These are phyloP conservation scores for Camillea tinctor DNA, from an alignment of 2,329 filamentous ascomycete genomes.

Conservation along the genomic window DNA sequence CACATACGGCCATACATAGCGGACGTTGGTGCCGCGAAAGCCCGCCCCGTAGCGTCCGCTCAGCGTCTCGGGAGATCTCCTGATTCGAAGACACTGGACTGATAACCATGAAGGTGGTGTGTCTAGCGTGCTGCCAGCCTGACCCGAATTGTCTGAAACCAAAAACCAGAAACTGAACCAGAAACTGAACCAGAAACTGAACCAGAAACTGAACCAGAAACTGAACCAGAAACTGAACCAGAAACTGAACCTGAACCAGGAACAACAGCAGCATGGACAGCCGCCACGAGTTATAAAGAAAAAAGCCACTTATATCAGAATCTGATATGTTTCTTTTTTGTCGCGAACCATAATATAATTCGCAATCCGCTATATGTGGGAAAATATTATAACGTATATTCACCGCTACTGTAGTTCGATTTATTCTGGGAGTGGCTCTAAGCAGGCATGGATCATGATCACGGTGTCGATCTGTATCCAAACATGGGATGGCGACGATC, in stretches of 20 bases:
- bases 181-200: too few relatives aligned
- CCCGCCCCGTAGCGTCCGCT: neutral
- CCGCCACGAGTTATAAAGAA: neutral
- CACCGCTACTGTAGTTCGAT: neutral
- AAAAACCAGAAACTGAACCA: too few relatives aligned
- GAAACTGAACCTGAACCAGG: too few relatives aligned
- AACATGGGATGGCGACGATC: neutral
- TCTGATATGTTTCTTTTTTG: neutral
- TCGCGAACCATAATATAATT: neutral
- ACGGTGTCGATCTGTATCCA: neutral
- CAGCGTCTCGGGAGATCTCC: neutral
- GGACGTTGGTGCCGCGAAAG: too few relatives aligned
- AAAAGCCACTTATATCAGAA: neutral
- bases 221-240: too few relatives aligned
- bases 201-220: too few relatives aligned
- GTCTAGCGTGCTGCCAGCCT: neutral
- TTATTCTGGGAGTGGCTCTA: neutral
- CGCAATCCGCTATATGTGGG: neutral
- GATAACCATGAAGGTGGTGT: neutral
- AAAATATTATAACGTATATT: neutral
- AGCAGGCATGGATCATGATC: neutral
- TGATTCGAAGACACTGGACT: neutral
- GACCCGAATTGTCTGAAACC: neutral
- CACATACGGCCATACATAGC: too few relatives aligned
- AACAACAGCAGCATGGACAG: too few relatives aligned